Percentiles rank a stretch among this genome's conserved stretches.
Evolutionary conservation across 2,329 filamentous ascomycete species (phyloP).

Genomic region (Exophiala oligosperma): DNA sequence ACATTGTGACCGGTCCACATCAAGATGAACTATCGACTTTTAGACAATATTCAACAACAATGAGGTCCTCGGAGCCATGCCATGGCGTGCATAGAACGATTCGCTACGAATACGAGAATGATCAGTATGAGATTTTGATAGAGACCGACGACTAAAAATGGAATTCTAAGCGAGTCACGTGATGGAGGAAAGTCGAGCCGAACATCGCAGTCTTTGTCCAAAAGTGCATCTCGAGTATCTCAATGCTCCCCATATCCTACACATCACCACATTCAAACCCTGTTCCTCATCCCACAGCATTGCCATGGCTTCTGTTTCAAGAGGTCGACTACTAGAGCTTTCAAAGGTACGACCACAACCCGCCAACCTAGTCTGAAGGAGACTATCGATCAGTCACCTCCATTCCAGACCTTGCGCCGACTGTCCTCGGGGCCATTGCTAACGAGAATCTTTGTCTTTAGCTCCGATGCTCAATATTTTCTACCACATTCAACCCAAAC

Average conservation of each 20-base stretch:
- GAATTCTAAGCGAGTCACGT: not conserved
- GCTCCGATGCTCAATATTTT: conserved; percentile 91
- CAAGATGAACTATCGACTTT: too few relatives aligned
- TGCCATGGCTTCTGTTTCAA: conserved; percentile 21
- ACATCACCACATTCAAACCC: conserved; percentile 2
- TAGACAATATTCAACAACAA: too few relatives aligned
- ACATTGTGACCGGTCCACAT: conserved; percentile 1
- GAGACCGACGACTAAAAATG: not conserved
- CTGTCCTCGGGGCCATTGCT: conserved; percentile 13
- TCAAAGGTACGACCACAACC: conserved; percentile 18
- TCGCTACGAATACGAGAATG: too few relatives aligned
- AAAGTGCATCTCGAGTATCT: not conserved
- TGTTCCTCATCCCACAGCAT: conserved; percentile 5
- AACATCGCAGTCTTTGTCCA: not conserved
- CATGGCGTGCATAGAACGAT: too few relatives aligned
- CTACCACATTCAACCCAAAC: conserved; percentile 85
- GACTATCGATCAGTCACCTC: not conserved
- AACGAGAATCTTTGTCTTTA: conserved; percentile 38
- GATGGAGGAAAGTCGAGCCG: conserved; percentile 11
- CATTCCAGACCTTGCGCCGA: conserved; percentile 20
- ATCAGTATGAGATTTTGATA: not conserved
- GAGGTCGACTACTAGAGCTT: conserved; percentile 28
- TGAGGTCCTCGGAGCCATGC: too few relatives aligned
- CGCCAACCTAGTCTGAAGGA: not conserved
- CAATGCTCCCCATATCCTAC: not conserved